Evolutionary conservation across 768 basidiomycete species (phyloP), one percentile per base, ranked within the genome.

Genomic region (Macrolepiota fuliginosa): DNA sequence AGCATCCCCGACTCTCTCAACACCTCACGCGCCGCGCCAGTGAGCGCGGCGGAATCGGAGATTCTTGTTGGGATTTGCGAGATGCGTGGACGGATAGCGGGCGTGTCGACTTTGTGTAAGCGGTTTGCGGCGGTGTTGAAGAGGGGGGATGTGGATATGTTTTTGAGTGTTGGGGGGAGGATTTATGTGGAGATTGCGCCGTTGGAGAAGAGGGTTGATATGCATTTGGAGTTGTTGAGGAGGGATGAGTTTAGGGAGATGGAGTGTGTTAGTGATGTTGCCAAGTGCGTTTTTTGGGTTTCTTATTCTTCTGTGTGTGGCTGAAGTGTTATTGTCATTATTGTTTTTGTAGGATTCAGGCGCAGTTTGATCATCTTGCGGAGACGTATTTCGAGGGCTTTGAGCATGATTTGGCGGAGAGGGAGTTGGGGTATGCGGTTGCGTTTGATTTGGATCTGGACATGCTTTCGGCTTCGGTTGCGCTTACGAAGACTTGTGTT

Each of bases 1-100:
- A 84, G 85, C 37, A 76, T 99, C 32, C 93, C 95, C 5, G 92
- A 94, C 40, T 86, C 92, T 3, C 84, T 98, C 24, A 91, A 89
- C 64, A 87, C 88, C 78, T 85, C 40, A 90, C 86, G 88, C 29
- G 29, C 29, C 29, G 29, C 29, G 7, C 29, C 29, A 32, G 29
- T 32, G 7, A 32, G 29, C 7, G 29, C 29, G 29, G 29, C 29
- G 7, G 90, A 94, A 0, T 89, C 93, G 0, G 96, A 97, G 56
- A 82, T 81, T 0, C 81, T 98, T 12, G 94, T 97, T n/a, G 93
- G 93, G 17, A 87, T 97, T 39, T 98, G 96, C 74, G 96, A 98
- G 91, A 89, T 98, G 83, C 82, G 94, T 61, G 89, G 91, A 19
- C 89, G 90, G 45, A 83, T 97, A 29, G 86, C 90, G 1, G 83